Conservation (phyloP, 2,329 filamentous ascomycete genomes). For the Hymenoscyphus infarciens region DNA sequence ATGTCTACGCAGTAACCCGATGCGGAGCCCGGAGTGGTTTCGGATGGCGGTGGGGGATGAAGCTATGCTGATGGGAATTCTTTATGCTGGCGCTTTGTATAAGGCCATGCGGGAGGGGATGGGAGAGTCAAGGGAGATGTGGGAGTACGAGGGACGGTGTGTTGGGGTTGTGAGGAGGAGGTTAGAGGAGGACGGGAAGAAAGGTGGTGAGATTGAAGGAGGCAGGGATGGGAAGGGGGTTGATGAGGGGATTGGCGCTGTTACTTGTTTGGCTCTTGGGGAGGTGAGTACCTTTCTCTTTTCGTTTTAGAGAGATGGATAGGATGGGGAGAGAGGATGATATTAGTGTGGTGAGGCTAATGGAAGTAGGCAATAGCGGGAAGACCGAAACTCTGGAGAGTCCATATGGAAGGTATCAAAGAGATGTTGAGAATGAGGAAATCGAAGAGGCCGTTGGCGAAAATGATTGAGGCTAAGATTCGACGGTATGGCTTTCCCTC, state of each 20-base stretch:
- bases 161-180: conserved; percentile 21
- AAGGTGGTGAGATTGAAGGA: too few species aligned
- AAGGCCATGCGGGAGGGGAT: conserved; percentile 20
- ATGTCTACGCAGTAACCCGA: background rate
- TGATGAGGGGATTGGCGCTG: conserved; percentile 21
- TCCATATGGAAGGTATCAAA: conserved; percentile 28
- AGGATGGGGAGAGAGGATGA: too few species aligned
- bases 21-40: conserved; percentile 18
- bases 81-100: conserved; percentile 25
- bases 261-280: conserved; percentile 27
- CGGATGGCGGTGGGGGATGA: conserved; percentile 24
- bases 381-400: conserved; percentile 20
- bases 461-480: conserved; percentile 22
- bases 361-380: conserved; percentile 21
- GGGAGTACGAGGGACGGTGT: conserved; percentile 18
- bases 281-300: conserved; percentile 15
- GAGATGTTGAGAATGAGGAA: conserved; percentile 19
- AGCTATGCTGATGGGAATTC: conserved; percentile 24
- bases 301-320: too few species aligned
- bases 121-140: conserved; percentile 18
- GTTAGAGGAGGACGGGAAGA: background rate
- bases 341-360: background rate
- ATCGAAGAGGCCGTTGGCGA: conserved; percentile 10
- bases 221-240: conserved; percentile 1
- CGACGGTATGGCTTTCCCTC: conserved; percentile 14